phyloP scores from a whole-genome alignment of 768 basidiomycete species.

The Hysterangium stoloniferum region DNA sequence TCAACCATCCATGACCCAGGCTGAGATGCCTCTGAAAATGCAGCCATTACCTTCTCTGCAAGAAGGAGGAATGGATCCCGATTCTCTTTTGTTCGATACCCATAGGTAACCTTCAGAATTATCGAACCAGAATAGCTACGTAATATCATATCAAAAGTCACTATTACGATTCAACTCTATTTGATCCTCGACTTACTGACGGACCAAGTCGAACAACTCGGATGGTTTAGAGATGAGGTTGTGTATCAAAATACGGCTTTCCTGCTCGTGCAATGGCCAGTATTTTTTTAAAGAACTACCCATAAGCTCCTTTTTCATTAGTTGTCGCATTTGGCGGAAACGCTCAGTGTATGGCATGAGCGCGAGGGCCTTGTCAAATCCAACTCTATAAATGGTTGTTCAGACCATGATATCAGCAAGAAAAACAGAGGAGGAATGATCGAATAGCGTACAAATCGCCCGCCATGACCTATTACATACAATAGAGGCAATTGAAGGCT shows the following conservation, averaged over 20 bases:
- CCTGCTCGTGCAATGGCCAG: conserved; percentile 47
- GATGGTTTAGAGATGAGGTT: neutral
- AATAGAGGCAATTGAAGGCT: too few species aligned
- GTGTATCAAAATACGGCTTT: conserved; percentile 39
- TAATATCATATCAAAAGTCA: too few species aligned
- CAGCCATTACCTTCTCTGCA: conserved; percentile 7
- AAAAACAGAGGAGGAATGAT: neutral
- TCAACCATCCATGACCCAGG: conserved; percentile 15
- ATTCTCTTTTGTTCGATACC: conserved; percentile 18
- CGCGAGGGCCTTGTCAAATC: neutral
- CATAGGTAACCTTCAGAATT: conserved; percentile 22
- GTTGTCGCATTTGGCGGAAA: neutral
- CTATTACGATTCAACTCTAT: neutral
- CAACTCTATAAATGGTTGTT: neutral
- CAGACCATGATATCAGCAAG: neutral
- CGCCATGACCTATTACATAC: neutral
- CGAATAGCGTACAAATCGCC: neutral
- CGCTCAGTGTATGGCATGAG: conserved; percentile 1
- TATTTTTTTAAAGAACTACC: conserved; percentile 41
- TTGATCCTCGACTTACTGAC: conserved; percentile 9
- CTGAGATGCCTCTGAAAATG: conserved; percentile 5
- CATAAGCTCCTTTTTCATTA: neutral
- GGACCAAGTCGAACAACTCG: neutral
- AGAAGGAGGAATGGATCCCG: conserved; percentile 18
- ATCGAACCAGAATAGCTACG: conserved; percentile 5